A percentile compares a stretch with the other conserved stretches of the same genome.
Evolutionary conservation across 1,284 basidiomycete genomes (phyloP).

Genomic region (Ustilago hordei): DNA sequence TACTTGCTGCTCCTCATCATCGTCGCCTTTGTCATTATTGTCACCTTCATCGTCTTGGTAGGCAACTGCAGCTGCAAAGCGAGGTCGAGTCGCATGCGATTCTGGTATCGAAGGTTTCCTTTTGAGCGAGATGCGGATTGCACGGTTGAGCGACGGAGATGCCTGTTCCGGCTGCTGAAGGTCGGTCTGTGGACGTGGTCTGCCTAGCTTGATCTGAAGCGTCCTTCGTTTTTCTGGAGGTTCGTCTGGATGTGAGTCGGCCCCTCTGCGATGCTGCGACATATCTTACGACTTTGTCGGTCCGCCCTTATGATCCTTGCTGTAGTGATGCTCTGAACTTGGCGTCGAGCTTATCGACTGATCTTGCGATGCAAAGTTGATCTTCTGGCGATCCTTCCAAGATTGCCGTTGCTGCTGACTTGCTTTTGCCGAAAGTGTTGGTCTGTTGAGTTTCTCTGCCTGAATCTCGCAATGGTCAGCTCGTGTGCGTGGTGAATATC

Average conservation of each 20-base stretch:
- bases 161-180: constrained; percentile 21
- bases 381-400: constrained; percentile 7
- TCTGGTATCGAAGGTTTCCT: constrained; percentile 28
- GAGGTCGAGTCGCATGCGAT: constrained; percentile 19
- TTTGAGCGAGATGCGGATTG: constrained; percentile 49
- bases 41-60: constrained; percentile 22
- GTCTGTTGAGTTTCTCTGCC: not conserved
- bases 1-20: constrained; percentile 8
- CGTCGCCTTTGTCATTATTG: constrained; percentile 13
- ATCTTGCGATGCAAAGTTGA: constrained; percentile 8
- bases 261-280: constrained; percentile 38
- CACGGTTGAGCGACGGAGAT: constrained; percentile 35
- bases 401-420: constrained; percentile 1
- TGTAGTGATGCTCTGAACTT: not conserved
- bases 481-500: constrained; percentile 17
- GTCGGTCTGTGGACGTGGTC: constrained; percentile 26
- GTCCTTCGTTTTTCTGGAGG: constrained; percentile 33
- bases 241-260: constrained; percentile 36
- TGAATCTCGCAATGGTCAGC: constrained; percentile 8
- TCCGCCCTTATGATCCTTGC: not conserved
- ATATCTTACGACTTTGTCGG: constrained; percentile 17
- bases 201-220: constrained; percentile 49
- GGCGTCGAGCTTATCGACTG: not conserved
- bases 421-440: constrained; percentile 17
- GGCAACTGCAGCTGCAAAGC: constrained; percentile 14